Base-by-base conservation (phyloP, 2,329 filamentous ascomycete genomes). In the Neonectria hederae region DNA sequence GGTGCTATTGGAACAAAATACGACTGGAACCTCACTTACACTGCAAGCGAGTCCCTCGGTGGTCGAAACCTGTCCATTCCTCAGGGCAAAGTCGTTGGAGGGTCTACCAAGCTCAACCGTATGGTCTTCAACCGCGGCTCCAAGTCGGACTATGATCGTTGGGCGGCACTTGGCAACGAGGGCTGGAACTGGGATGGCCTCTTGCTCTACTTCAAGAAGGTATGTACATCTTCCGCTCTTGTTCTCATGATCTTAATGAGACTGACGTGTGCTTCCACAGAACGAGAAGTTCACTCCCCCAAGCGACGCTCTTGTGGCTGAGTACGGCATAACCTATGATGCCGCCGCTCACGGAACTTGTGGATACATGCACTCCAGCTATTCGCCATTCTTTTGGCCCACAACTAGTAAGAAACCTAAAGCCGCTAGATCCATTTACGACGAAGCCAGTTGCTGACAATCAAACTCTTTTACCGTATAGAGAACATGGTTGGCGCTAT, bases 151-250 rank as follows among this genome's bases (percentile, higher is more conserved):
- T 83, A 83, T 46, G 75, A 84, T 45, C 73, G 77, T 0, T 86
- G 84, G 83, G 77, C 76, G 10, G 72, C 74, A 4, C 72, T 86
- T 0, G 84, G 83, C 0, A 83, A 83, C 32, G 67, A 76, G 0
- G 82, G 80, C 1, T 84, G 80, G 75, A 72, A 80, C 8, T 77
- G 74, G 75, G 60, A 73, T 14, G 63, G 72, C 13, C 38, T 85
- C 10, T 71, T 81, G 0, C 82, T 80, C 0, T 84, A 83, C 43
- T 80, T 84, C 62, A 80, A 78, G 38, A 83, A 83, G 70, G 81
- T 79, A 38, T 2, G 40, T 3, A 4, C 9, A 13, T 0, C 2
- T 1, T n/a, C 13, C 2, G 1, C 2, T 21, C 5, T 3, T 1
- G 10, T 9, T 13, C 2, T 21, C 9, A 1, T 14, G 5, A 26